phyloP scores from a whole-genome alignment of 2,329 filamentous ascomycete genomes.

The Neoarthrinium moseri region DNA sequence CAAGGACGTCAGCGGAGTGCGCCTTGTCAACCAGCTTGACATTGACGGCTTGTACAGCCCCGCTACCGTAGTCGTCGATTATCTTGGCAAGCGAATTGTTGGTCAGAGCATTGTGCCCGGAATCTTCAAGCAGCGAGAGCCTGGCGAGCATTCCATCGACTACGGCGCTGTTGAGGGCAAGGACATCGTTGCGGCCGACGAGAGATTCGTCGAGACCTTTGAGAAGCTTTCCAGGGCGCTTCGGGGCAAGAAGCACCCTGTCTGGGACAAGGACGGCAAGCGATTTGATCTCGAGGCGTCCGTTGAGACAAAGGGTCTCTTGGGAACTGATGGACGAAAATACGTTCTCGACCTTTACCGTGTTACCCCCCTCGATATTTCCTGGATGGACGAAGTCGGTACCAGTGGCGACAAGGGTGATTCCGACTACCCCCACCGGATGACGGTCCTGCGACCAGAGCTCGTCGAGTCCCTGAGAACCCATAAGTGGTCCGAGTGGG shows the following conservation, averaged over 20 bases:
- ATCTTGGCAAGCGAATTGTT: slow-evolving; percentile 94
- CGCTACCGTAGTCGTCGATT: slow-evolving; percentile 94
- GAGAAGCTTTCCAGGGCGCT: slow-evolving; percentile 88
- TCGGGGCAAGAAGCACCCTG: slow-evolving; percentile 89
- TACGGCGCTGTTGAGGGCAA: slow-evolving; percentile 98
- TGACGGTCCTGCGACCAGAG: slow-evolving; percentile 91
- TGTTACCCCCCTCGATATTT: slow-evolving; percentile 85
- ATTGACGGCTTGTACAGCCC: slow-evolving; percentile 93
- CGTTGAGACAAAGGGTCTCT: slow-evolving; percentile 95
- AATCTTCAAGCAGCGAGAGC: slow-evolving; percentile 98
- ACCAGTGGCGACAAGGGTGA: slow-evolving; percentile 38
- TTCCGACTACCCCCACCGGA: slow-evolving; percentile 82
- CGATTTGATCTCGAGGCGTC: slow-evolving; percentile 90
- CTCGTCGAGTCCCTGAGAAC: slow-evolving; percentile 85
- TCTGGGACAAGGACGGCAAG: slow-evolving; percentile 96
- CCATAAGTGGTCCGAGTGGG: slow-evolving; percentile 83
- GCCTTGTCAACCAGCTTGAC: slow-evolving; percentile 94
- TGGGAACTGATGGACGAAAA: slow-evolving; percentile 94
- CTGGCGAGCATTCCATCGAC: slow-evolving; percentile 97
- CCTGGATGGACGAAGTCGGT: slow-evolving; percentile 80
- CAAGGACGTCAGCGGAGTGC: slow-evolving; percentile 93
- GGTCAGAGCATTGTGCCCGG: slow-evolving; percentile 97
- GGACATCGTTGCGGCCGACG: slow-evolving; percentile 88
- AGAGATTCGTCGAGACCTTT: slow-evolving; percentile 81
- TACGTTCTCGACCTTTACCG: slow-evolving; percentile 97